These are phyloP conservation scores for Tieghemiomyces parasiticus DNA, from an alignment of 192 early-diverging fungal species.

Conservation along the genomic window DNA sequence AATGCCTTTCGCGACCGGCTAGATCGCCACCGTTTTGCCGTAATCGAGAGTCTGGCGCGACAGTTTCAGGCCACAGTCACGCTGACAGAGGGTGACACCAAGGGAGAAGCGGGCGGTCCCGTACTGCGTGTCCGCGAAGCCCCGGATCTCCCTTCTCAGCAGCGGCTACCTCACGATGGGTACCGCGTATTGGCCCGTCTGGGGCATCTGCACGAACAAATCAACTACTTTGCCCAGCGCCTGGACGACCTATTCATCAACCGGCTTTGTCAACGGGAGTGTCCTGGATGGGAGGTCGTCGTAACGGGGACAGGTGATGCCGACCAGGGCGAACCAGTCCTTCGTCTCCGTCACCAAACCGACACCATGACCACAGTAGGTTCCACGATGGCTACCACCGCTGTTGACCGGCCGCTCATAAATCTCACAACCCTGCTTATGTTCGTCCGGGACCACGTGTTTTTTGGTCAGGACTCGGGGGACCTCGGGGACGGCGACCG, in stretches of 20 bases:
- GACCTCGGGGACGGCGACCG: too few species aligned
- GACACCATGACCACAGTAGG: too few species aligned
- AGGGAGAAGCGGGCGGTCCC: not conserved
- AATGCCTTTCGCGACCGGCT: not conserved
- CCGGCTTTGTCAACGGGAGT: not conserved
- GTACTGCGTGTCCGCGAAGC: not conserved
- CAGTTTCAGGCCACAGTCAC: not conserved
- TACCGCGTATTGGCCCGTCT: not conserved
- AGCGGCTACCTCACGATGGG: not conserved
- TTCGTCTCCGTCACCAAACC: too few species aligned
- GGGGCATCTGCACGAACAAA: not conserved
- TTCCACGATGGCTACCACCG: too few species aligned
- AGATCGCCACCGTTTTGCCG: not conserved
- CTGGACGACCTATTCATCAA: not conserved
- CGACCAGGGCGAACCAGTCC: too few species aligned
- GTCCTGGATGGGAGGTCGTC: too few species aligned
- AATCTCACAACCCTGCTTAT: too few species aligned
- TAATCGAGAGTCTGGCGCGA: not conserved
- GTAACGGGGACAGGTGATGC: too few species aligned
- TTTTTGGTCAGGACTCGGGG: too few species aligned
- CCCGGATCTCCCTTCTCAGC: not conserved
- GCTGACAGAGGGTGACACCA: not conserved
- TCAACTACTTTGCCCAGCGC: not conserved
- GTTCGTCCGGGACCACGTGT: too few species aligned
- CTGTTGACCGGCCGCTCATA: too few species aligned